Evolutionary conservation across 1,284 basidiomycete genomes (phyloP), one percentile per base, ranked within the genome.

Genomic region (Sporisorium iseilematis-ciliati): DNA sequence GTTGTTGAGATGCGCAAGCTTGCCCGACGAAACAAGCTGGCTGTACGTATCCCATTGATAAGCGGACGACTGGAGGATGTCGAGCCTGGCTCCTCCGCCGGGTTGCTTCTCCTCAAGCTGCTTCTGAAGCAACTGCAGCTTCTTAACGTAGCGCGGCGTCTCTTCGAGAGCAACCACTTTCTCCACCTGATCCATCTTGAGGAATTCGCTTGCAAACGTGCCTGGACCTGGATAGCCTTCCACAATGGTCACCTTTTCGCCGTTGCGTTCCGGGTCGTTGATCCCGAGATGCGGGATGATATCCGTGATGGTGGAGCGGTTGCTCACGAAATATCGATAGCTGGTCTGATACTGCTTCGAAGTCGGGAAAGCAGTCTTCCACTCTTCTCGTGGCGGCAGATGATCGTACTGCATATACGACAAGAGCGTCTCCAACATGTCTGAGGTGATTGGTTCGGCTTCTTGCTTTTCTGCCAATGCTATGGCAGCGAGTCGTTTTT

Each of bases 221-320:
- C 83, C 83, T 8, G 81, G 75, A 4, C 83, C 83, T 6, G 83
- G 71, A 62, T 82, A 84, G 3, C 79, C 80, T 59, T 84, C 83
- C 35, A 84, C 43, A 18, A 84, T 58, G 10, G 83, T 84, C 11
- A 73, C 65, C 42, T 81, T 82, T 21, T 73, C 52, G 10, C 81
- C 79, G 1, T 65, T 59, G 1, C 63, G 51, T 20, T 74, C 65
- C 2, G 43, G 41, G 16, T 52, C 33, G 12, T 62, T 60, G 3
- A 82, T 66, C 3, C 69, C 71, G 11, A 83, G 61, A 5, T 57
- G 38, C 16, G 55, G 38, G 20, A 81, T 74, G 26, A 83, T 64
- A 2, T 68, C 57, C 8, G 57, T 12, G 11, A 74, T 62, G 10
- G 78, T 82, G 2, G 72, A 59, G 3, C 59, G 61, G 46, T 81